phyloP scores from a whole-genome alignment of 768 basidiomycete genomes.

The Calocera cornea region DNA sequence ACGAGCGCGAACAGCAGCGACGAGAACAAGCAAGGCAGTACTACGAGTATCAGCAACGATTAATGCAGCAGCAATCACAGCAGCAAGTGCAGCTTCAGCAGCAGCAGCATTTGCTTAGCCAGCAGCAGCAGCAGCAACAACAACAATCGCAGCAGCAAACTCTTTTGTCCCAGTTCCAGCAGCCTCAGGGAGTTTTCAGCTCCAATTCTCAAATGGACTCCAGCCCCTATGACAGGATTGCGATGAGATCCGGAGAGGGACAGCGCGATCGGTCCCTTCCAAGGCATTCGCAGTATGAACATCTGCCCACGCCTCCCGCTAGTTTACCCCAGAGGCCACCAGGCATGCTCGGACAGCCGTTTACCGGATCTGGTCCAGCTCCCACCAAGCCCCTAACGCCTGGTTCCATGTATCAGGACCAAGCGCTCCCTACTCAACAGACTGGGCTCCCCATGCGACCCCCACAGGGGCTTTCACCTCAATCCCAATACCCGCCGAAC shows the following conservation, averaged over 20 bases:
- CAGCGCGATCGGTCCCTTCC: not conserved
- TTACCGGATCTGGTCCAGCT: not conserved
- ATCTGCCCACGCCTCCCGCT: not conserved
- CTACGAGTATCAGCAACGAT: slow-evolving; percentile 2
- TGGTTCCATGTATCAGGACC: not conserved
- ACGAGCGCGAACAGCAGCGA: slow-evolving; percentile 1
- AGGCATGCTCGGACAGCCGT: not conserved
- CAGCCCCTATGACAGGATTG: not conserved
- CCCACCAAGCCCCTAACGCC: not conserved
- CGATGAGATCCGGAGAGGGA: not conserved
- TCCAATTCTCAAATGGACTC: not conserved
- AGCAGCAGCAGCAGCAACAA: slow-evolving; percentile 1
- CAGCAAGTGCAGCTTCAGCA: slow-evolving; percentile 1
- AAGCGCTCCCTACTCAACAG: not conserved
- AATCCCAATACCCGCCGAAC: not conserved
- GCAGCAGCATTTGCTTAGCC: not conserved
- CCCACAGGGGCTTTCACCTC: not conserved
- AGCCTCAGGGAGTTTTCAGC: not conserved
- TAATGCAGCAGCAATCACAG: slow-evolving; percentile 1
- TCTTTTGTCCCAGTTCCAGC: not conserved
- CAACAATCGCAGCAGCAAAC: not conserved
- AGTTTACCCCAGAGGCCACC: not conserved
- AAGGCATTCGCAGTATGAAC: not conserved
- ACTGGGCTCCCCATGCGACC: not conserved
- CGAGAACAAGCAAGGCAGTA: not conserved